Percentiles rank a stretch among this genome's conserved stretches.
phyloP scores from a whole-genome alignment of 768 basidiomycete genomes.

The Coprinopsis sp. region DNA sequence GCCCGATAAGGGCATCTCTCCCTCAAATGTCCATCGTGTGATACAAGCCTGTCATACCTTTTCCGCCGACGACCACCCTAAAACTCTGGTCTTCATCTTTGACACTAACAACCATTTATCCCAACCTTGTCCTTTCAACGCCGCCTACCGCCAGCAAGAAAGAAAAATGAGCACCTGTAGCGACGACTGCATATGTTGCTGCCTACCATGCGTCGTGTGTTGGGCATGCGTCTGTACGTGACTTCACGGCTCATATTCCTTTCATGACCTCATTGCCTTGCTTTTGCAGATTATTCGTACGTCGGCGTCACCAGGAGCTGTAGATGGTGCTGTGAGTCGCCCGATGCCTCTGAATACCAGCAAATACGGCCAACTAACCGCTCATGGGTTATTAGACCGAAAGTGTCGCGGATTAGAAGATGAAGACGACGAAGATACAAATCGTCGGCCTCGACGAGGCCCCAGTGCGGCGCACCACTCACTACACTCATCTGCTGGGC shows the following conservation, averaged over 20 bases:
- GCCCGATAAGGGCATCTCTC: constrained; percentile 2
- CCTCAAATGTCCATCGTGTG: background rate
- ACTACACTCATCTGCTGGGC: background rate
- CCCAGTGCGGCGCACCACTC: background rate
- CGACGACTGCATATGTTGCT: constrained; percentile 11
- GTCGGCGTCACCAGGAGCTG: background rate
- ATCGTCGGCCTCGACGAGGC: no score
- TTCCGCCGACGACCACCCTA: no score
- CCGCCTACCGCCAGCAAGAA: background rate
- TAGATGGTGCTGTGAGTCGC: constrained; percentile 3
- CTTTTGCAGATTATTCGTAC: background rate
- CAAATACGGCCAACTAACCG: background rate
- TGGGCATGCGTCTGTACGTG: constrained; percentile 11
- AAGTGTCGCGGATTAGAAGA: background rate
- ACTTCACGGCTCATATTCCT: background rate
- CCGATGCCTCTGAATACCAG: background rate
- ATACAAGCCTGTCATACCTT: no score
- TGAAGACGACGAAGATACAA: background rate
- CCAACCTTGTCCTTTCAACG: background rate
- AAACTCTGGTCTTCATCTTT: no score
- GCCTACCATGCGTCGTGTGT: constrained; percentile 4
- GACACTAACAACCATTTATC: no score
- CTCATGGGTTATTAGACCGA: no score
- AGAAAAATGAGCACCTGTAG: constrained; percentile 7
- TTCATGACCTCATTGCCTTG: background rate